Evolutionary conservation across 139 green algal species (phyloP).

Genomic region (Coelastrella sp.): DNA sequence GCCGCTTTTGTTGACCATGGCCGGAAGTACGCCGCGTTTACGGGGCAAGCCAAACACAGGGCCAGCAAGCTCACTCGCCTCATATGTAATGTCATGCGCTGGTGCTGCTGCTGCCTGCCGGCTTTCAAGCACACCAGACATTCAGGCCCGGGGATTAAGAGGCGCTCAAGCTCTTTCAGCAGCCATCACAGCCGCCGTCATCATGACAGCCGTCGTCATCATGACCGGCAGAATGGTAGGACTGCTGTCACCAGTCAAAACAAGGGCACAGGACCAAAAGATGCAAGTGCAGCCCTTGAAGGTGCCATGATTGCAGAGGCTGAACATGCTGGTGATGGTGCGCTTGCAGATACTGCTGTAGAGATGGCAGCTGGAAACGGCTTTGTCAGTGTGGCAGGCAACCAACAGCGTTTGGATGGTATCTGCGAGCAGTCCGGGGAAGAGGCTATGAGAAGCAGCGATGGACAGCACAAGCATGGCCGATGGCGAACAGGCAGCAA

Average conservation of each 20-base stretch:
- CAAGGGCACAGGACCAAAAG: too few relatives aligned
- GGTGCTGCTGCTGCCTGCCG: constrained; percentile 27
- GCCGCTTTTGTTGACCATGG: constrained; percentile 61
- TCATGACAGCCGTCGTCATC: background rate
- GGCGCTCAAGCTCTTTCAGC: background rate
- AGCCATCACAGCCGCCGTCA: background rate
- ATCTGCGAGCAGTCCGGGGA: background rate
- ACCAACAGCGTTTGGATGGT: background rate
- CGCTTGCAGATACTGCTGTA: background rate
- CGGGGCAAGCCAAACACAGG: background rate
- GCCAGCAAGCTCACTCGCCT: background rate
- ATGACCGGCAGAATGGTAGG: background rate
- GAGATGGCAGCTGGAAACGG: background rate
- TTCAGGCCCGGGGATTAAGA: background rate
- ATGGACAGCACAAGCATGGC: background rate
- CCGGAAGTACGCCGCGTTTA: constrained; percentile 31
- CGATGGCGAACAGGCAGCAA: background rate
- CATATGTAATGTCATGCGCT: background rate
- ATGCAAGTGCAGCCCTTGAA: too few relatives aligned
- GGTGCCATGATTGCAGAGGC: too few relatives aligned
- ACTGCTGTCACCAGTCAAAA: background rate
- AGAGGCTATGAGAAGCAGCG: too few relatives aligned
- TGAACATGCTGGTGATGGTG: background rate
- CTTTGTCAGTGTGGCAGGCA: background rate
- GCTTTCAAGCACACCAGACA: background rate